Evolutionary conservation across 768 basidiomycete species (phyloP).

Genomic region (Podaxis sp.): DNA sequence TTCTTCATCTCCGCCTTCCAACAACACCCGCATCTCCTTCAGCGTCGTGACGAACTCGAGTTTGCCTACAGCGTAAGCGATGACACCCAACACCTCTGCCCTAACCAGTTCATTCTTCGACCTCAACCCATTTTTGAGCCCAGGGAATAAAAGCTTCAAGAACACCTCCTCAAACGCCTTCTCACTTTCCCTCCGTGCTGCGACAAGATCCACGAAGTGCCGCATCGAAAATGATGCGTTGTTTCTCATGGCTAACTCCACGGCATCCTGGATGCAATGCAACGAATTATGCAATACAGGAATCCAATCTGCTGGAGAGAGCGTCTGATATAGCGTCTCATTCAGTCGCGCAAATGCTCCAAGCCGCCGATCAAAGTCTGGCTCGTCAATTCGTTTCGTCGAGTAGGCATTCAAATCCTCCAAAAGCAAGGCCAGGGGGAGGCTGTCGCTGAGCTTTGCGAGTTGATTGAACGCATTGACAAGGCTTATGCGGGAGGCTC

Average conservation of each 20-base stretch:
- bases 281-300: slow-evolving; percentile 83
- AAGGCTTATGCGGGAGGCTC: slow-evolving; percentile 68
- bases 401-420: slow-evolving; percentile 85
- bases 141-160: slow-evolving; percentile 66
- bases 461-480: slow-evolving; percentile 59
- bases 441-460: slow-evolving; percentile 39
- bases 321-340: slow-evolving; percentile 50
- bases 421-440: slow-evolving; percentile 51
- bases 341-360: slow-evolving; percentile 74
- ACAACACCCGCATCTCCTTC: slow-evolving; percentile 76
- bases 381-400: slow-evolving; percentile 77
- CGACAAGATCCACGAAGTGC: slow-evolving; percentile 70
- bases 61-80: slow-evolving; percentile 70
- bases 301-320: slow-evolving; percentile 68
- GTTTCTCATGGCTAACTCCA: slow-evolving; percentile 82
- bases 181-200: slow-evolving; percentile 27
- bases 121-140: slow-evolving; percentile 74
- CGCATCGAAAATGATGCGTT: slow-evolving; percentile 76
- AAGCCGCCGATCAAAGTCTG: slow-evolving; percentile 87
- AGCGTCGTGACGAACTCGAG: slow-evolving; percentile 59
- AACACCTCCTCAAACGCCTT: slow-evolving; percentile 55
- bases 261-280: slow-evolving; percentile 83
- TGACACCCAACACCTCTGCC: slow-evolving; percentile 74
- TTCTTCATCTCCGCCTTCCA: slow-evolving; percentile 89
- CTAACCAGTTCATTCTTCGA: slow-evolving; percentile 87